Percentiles rank a stretch among this genome's conserved stretches.
phyloP scores from a whole-genome alignment of 441 rosid species.

The Adansonia grandidieri region DNA sequence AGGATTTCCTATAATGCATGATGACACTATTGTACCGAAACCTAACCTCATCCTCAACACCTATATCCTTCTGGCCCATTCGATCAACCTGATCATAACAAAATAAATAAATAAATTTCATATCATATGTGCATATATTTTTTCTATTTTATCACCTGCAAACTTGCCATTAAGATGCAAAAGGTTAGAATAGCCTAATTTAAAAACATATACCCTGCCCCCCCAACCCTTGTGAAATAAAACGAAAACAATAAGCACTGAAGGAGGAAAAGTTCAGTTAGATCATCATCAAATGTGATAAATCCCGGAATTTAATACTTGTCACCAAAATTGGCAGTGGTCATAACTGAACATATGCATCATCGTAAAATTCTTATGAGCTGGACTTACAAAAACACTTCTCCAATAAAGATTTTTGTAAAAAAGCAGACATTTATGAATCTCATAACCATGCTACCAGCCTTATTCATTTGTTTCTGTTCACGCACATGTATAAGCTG shows the following conservation, averaged over 20 bases:
- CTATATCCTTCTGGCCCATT: constrained; percentile 72
- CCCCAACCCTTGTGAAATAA: not conserved
- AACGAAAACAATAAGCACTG: not conserved
- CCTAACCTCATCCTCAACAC: constrained; percentile 83
- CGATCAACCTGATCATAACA: constrained; percentile 67
- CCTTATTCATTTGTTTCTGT: constrained; percentile 1
- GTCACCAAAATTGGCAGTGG: not conserved
- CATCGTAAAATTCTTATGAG: not conserved
- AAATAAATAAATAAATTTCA: constrained; percentile 27
- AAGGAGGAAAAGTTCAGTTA: not conserved
- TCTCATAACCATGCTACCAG: not conserved
- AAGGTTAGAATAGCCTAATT: not conserved
- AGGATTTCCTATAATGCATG: constrained; percentile 87
- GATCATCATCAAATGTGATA: not conserved
- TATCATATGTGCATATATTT: not conserved
- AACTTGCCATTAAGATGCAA: not conserved
- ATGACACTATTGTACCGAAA: constrained; percentile 78
- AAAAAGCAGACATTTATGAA: not conserved
- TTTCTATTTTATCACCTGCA: not conserved
- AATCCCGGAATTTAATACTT: constrained; percentile 3
- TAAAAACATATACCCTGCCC: not conserved
- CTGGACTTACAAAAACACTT: not conserved
- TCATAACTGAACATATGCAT: not conserved
- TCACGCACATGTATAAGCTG: not conserved
- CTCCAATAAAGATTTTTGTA: not conserved